Evolutionary conservation across 2,329 filamentous ascomycete species (phyloP), one percentile per base, ranked within the genome.

Genomic region (Aureobasidium melanogenum): DNA sequence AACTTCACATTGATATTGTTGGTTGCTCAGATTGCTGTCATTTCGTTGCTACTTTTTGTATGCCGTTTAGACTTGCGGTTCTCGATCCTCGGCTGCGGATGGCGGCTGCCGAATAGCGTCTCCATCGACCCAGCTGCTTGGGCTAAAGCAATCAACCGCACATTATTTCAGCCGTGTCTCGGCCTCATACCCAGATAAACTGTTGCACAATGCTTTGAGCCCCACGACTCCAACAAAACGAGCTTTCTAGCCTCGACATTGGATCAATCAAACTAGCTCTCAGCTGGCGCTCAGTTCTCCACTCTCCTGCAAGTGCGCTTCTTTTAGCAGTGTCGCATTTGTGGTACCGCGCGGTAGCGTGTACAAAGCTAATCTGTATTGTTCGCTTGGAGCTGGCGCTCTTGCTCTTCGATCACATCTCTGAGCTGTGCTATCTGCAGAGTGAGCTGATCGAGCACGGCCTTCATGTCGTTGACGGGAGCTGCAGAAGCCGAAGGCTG

Each of bases 391-490:
- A 39, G 32, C 24, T 59, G 56, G 26, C 56, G 56, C 56, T 71
- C 67, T 65, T 72, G 72, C 58, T 74, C 72, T 66, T 72, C 71
- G 47, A 76, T 69, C 64, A 74, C 68, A 38, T 67, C 68, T 60
- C 70, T 74, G 63, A 76, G 73, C 64, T 74, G 68, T 61, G 75
- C 72, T 43, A 76, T 71, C 63, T 75, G 73, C 43, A 67, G 62
- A 39, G 69, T 71, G 60, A 76, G 72, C 66, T 59, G 52, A 54
- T 52, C 54, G 22, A 62, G 47, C 46, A 62, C 44, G 19, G 26
- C 22, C 55, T 59, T 59, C 19, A 62, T 52, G 36, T 62, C 61
- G 15, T 43, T 39, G 28, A 34, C 26, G 14, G 28, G 38, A 34
- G 28, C 46, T 52, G 46, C 57, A 44, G 36, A 15, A 17, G 22